Evolutionary conservation across 2,329 filamentous ascomycete species (phyloP), one percentile per base, ranked within the genome.

Genomic region (Cercospora zeae-maydis): DNA sequence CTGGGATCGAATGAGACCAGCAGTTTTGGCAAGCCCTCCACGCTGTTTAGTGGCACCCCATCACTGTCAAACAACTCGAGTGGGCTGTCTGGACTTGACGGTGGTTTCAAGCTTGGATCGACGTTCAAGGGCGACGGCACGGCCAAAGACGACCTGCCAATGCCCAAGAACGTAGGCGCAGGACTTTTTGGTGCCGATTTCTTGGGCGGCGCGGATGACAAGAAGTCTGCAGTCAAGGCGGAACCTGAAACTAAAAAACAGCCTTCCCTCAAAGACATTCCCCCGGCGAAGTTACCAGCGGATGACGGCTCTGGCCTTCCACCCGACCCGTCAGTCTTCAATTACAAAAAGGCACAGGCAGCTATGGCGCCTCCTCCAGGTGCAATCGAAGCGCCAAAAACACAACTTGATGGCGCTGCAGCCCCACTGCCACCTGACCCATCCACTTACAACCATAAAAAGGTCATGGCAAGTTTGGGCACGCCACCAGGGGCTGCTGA

Each of bases 121-220:
- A 87, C 84, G 1, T 92, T 91, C 77, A 86, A 87, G 70, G 81
- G 82, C 8, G 88, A 90, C 67, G 82, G 84, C 5, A 81, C 82
- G 49, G 80, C 84, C 0, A 86, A 85, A 62, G 83, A 89, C 24
- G 85, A 88, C 62, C 76, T 81, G 36, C 80, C 83, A 8, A 84
- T 83, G 65, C 77, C 82, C 14, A 67, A 72, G 57, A 67, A 71
- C 47, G 54, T 68, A 19, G 70, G 70, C 24, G 67, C 62, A 16
- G 69, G 71, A 27, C 53, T 75, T 8, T 77, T 77, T 59, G 74
- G 74, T 13, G 61, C 61, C 33, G 65, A 66, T 13, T 53, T 59
- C 45, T 9, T 63, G 14, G 72, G 69, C 9, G 70, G 67, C 36
- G 68, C 72, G 4, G 70, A 77, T 21, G 79, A 80, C 73, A 47